Evolutionary conservation across 345 rosid genomes (phyloP).

Genomic region (Reutealis trisperma): DNA sequence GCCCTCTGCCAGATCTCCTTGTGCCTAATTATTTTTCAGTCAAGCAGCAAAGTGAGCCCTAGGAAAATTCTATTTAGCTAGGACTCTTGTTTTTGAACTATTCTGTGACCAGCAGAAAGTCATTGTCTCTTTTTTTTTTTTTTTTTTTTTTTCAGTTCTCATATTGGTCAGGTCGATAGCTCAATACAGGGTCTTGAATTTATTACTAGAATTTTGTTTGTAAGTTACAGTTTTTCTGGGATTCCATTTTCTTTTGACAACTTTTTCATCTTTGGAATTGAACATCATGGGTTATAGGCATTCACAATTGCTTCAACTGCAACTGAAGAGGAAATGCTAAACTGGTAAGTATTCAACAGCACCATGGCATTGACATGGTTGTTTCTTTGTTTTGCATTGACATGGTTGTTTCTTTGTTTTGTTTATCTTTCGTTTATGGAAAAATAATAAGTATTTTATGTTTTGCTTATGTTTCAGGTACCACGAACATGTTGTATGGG

Average conservation of each 20-base stretch:
- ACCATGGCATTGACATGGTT: background rate
- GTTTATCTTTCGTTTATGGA: background rate
- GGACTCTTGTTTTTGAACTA: background rate
- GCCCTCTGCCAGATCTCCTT: background rate
- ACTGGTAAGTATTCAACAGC: slow-evolving; percentile 23
- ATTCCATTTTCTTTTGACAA: background rate
- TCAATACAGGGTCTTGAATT: background rate
- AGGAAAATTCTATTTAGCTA: background rate
- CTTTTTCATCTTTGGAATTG: background rate
- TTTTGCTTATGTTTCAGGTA: slow-evolving; percentile 30
- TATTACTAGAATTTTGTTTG: background rate
- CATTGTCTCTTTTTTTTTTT: background rate
- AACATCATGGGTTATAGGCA: slow-evolving; percentile 19
- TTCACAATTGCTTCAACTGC: slow-evolving; percentile 41
- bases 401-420: background rate
- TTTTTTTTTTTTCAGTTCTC: background rate
- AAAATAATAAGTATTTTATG: background rate
- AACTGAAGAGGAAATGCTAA: slow-evolving; percentile 34
- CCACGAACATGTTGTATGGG: slow-evolving; percentile 37
- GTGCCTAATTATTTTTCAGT: background rate
- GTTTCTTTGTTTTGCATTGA: background rate
- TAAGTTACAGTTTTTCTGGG: slow-evolving; percentile 2
- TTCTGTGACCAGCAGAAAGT: background rate
- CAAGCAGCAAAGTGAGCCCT: background rate
- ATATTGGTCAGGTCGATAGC: background rate